Percentiles rank a stretch among this genome's conserved stretches.
Evolutionary conservation across 257 asterid species (phyloP).

Genomic region (Solanum paucissectum): DNA sequence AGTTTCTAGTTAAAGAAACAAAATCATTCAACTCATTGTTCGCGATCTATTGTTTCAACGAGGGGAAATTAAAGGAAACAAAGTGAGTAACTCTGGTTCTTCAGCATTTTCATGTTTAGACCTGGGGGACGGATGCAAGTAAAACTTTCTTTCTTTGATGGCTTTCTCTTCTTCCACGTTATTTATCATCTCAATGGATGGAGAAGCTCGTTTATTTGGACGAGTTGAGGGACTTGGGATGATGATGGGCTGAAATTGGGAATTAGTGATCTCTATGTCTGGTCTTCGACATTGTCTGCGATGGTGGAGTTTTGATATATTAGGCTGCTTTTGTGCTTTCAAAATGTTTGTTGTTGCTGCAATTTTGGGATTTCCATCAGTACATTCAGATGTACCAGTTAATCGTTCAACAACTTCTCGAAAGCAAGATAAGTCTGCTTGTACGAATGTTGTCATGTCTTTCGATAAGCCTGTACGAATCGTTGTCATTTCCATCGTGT

Average conservation of each 20-base stretch:
- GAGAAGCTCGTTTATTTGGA: slow-evolving; percentile 13
- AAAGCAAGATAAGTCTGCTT: slow-evolving; percentile 23
- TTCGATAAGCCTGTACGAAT: not conserved
- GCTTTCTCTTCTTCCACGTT: slow-evolving; percentile 19
- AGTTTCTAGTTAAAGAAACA: not conserved
- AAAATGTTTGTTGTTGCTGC: not conserved
- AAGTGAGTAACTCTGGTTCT: slow-evolving; percentile 24
- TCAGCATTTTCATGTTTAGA: slow-evolving; percentile 10
- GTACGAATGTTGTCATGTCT: slow-evolving; percentile 12
- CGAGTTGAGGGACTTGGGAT: not conserved
- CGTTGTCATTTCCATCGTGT: not conserved
- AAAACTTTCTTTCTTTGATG: slow-evolving; percentile 21
- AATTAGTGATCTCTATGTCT: slow-evolving; percentile 11
- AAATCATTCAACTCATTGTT: not conserved
- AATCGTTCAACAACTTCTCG: slow-evolving; percentile 29
- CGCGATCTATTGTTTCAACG: not conserved
- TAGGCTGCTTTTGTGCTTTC: not conserved
- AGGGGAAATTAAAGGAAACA: slow-evolving; percentile 24
- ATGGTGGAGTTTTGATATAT: not conserved
- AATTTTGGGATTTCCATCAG: slow-evolving; percentile 4
- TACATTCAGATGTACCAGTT: slow-evolving; percentile 18
- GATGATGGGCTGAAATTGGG: slow-evolving; percentile 1
- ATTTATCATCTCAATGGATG: slow-evolving; percentile 3
- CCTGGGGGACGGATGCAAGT: slow-evolving; percentile 17
- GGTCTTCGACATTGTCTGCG: slow-evolving; percentile 12